Percentiles rank a stretch among this genome's conserved stretches.
These are phyloP conservation scores for Aspergillus sp. DNA, from an alignment of 2,329 filamentous ascomycete genomes.

Conservation along the genomic window DNA sequence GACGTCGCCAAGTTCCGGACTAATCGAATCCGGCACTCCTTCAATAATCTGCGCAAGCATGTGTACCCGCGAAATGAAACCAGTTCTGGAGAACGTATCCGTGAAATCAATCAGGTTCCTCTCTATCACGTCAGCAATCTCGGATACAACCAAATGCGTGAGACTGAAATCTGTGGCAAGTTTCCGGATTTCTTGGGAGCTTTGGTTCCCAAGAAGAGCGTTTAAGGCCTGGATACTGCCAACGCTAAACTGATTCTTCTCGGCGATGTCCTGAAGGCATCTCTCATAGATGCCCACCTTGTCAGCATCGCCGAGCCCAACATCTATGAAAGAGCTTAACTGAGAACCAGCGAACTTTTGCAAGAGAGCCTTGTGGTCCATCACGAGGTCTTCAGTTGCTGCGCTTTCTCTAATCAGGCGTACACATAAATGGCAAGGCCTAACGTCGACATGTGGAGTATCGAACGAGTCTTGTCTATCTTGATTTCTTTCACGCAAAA, in stretches of 20 bases:
- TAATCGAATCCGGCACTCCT: slow-evolving; percentile 62
- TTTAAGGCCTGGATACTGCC: slow-evolving; percentile 71
- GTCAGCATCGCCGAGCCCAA: slow-evolving; percentile 56
- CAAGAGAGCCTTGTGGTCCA: slow-evolving; percentile 61
- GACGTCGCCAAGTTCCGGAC: slow-evolving; percentile 58
- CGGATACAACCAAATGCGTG: slow-evolving; percentile 61
- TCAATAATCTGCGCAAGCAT: slow-evolving; percentile 60
- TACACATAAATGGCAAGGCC: slow-evolving; percentile 58
- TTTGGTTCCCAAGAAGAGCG: slow-evolving; percentile 41
- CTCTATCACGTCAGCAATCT: slow-evolving; percentile 59
- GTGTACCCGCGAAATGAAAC: slow-evolving; percentile 58
- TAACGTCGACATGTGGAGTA: slow-evolving; percentile 35
- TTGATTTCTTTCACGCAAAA: slow-evolving; percentile 47
- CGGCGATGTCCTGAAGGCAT: slow-evolving; percentile 68
- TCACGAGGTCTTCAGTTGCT: slow-evolving; percentile 52
- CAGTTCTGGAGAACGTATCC: slow-evolving; percentile 38
- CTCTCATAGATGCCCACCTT: slow-evolving; percentile 63
- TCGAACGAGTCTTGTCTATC: slow-evolving; percentile 28
- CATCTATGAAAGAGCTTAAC: slow-evolving; percentile 60
- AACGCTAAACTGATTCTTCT: slow-evolving; percentile 62
- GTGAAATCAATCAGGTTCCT: slow-evolving; percentile 45
- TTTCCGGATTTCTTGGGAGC: slow-evolving; percentile 54
- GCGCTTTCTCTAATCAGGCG: slow-evolving; percentile 72
- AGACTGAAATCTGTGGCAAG: slow-evolving; percentile 63
- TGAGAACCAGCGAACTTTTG: slow-evolving; percentile 64